phyloP scores from a whole-genome alignment of 306 rosid genomes.

The Prunus padus region DNA sequence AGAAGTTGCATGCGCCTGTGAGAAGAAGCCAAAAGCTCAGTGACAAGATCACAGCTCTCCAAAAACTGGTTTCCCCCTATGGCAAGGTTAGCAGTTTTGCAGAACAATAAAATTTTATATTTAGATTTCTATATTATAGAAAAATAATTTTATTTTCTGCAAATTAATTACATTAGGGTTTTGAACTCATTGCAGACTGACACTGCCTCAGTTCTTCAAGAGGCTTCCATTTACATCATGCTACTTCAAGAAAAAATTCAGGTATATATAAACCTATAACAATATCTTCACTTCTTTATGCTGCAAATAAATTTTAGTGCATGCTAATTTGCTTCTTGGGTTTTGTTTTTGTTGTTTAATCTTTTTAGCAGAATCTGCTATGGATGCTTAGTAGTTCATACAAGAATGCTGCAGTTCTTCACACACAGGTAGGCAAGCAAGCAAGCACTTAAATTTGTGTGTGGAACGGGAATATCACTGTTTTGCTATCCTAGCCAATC shows the following conservation, averaged over 20 bases:
- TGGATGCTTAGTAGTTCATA: conserved; percentile 38
- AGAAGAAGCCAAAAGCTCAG: conserved; percentile 69
- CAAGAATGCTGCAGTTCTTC: conserved; percentile 14
- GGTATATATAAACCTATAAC: conserved; percentile 31
- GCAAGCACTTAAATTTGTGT: neutral
- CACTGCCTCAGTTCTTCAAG: conserved; percentile 82
- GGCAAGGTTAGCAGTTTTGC: conserved; percentile 53
- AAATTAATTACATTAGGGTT: neutral
- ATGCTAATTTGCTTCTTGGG: neutral
- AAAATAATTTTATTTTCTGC: neutral
- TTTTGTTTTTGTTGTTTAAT: neutral
- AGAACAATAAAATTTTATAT: neutral
- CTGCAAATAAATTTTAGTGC: neutral
- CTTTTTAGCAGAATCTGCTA: conserved; percentile 29
- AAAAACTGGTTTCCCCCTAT: conserved; percentile 79
- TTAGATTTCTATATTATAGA: neutral
- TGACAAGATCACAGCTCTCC: conserved; percentile 66
- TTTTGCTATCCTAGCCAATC: too few species aligned
- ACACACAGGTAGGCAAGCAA: conserved; percentile 30
- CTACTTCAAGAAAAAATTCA: conserved; percentile 61
- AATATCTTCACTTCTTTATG: neutral
- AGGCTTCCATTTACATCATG: conserved; percentile 61
- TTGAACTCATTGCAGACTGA: conserved; percentile 51
- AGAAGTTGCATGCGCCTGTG: conserved; percentile 33
- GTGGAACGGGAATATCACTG: too few species aligned